Evolutionary conservation across 2,329 filamentous ascomycete species (phyloP), one percentile per base, ranked within the genome.

Genomic region (Orbilia blumenaviensis): DNA sequence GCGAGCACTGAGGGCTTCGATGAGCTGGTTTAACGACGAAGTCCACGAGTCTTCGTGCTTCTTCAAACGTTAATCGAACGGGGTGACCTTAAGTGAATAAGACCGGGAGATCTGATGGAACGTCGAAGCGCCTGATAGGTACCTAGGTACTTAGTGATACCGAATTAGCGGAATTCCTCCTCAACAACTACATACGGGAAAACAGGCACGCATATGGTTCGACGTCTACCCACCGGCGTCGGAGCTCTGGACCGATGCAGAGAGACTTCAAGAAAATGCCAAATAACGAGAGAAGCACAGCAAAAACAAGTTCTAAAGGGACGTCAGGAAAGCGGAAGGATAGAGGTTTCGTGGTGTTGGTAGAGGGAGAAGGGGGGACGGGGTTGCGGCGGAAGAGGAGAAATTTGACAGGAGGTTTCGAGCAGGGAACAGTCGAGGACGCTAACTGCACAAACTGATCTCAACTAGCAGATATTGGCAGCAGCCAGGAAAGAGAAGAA

Each of bases 401-500:
- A 75, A 75, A 75, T 75, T 75, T 75, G 71, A 75, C 71, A 75
- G 71, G 71, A 75, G 71, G 61, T 48, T 62, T 75, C 25, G 46
- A 54, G 63, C 63, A 64, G 63, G 71, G 63, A 64, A 74, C 60
- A 63, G 54, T 36, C 27, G 50, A 50, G 42, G 62, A 66, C 52
- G 52, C 52, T 56, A 56, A 56, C 18, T 38, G 52, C 48, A 50
- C 61, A 50, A n/a, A 50, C 48, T 64, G 61, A 56, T 56, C 52
- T 56, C 52, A 23, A 38, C 52, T 56, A 38, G 52, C 52, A 56
- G 18, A 56, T 36, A 18, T 56, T 38, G 52, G 52, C 52, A 56
- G 41, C n/a, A 14, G 42, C 18, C 29, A 5, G 29, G 29, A 5
- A 34, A 34, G 5, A 34, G 10, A 34, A 34, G 10, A 34, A 34